Evolutionary conservation across 768 basidiomycete genomes (phyloP).

Genomic region (Boletus subparvulus): DNA sequence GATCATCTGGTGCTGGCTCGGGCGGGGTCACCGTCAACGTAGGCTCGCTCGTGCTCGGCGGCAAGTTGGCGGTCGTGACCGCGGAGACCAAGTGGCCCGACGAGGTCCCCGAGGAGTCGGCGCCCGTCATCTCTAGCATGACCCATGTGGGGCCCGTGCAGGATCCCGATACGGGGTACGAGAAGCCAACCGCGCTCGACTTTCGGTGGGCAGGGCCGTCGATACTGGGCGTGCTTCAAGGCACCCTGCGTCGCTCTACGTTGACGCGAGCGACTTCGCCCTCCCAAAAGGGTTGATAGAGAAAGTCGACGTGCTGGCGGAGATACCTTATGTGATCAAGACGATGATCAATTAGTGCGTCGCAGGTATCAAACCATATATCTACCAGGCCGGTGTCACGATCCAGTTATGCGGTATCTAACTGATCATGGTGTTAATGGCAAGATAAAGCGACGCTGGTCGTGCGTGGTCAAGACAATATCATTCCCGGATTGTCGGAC

Average conservation of each 20-base stretch:
- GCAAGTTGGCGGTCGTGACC: constrained; percentile 73
- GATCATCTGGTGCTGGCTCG: constrained; percentile 65
- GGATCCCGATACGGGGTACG: constrained; percentile 84
- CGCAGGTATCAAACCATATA: constrained; percentile 88
- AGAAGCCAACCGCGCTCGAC: constrained; percentile 61
- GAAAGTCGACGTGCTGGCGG: constrained; percentile 93
- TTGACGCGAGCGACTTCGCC: constrained; percentile 57
- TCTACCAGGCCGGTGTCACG: constrained; percentile 73
- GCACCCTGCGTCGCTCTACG: constrained; percentile 53
- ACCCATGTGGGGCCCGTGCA: constrained; percentile 56
- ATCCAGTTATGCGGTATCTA: neutral
- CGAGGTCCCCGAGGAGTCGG: constrained; percentile 48
- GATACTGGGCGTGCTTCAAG: constrained; percentile 49
- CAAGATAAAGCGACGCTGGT: constrained; percentile 53
- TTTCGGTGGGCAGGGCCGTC: constrained; percentile 82
- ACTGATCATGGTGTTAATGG: constrained; percentile 41
- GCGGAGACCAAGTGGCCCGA: constrained; percentile 78
- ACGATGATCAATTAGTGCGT: constrained; percentile 86
- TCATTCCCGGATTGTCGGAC: constrained; percentile 41
- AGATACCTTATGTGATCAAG: constrained; percentile 91
- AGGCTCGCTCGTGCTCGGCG: constrained; percentile 79
- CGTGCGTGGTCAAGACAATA: constrained; percentile 42
- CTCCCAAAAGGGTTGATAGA: constrained; percentile 78
- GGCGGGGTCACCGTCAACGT: constrained; percentile 85
- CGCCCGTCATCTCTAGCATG: constrained; percentile 60